phyloP scores from a whole-genome alignment of 768 basidiomycete species.

The Hemileccinum rubropunctum region DNA sequence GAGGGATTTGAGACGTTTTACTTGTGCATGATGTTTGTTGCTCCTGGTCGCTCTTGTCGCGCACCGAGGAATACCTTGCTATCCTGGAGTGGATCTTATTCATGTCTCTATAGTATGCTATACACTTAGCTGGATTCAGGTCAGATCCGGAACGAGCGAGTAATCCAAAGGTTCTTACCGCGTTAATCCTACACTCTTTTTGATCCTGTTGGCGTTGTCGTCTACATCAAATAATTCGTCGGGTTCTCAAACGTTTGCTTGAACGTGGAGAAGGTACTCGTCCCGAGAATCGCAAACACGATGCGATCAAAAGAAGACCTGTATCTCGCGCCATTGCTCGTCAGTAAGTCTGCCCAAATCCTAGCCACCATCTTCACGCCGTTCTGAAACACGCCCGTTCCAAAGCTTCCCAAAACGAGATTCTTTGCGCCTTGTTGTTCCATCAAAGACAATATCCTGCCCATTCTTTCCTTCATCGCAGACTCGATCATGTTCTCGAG shows the following conservation, averaged over 20 bases:
- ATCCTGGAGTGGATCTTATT: no score
- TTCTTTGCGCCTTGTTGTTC: slow-evolving; percentile 56
- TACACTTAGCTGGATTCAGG: no score
- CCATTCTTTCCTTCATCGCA: slow-evolving; percentile 71
- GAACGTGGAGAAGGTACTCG: slow-evolving; percentile 45
- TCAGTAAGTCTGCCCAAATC: slow-evolving; percentile 64
- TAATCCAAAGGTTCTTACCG: no score
- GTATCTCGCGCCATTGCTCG: slow-evolving; percentile 50
- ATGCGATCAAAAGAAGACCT: slow-evolving; percentile 55
- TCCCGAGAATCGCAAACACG: slow-evolving; percentile 64
- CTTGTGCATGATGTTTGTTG: no score
- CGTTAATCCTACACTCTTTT: no score
- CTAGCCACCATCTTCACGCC: slow-evolving; percentile 53
- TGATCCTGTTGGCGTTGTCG: no score
- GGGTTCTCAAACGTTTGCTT: slow-evolving; percentile 33
- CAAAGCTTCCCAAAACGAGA: slow-evolving; percentile 72
- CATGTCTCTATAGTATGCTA: no score
- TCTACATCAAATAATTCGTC: neutral
- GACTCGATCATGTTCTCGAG: slow-evolving; percentile 42
- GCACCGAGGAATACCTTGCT: no score
- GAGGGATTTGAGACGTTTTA: no score
- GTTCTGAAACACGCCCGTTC: slow-evolving; percentile 77
- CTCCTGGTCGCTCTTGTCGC: no score
- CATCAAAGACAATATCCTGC: slow-evolving; percentile 60
- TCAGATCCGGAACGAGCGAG: no score